Base-by-base conservation (phyloP, 140 eudicot genomes). In the Anethum foeniculum region DNA sequence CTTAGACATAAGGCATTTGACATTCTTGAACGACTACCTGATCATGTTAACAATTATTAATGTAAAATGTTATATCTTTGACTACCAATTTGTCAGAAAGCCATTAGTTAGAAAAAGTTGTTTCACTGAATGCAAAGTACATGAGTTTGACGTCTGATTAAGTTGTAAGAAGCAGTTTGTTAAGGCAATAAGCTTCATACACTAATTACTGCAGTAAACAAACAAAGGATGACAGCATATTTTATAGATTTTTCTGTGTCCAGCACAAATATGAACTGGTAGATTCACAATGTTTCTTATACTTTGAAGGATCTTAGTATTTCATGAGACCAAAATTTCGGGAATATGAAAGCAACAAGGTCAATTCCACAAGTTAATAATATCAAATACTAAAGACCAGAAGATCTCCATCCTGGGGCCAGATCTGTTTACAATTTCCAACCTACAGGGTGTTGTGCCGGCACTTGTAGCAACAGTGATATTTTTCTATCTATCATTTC, bases 51-150 rank as follows among this genome's bases (percentile, higher is more conserved):
- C 34, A 39, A 6, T 58, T 30, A 9, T 38, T 15, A 19, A 19
- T 11, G 9, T 3, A 65, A 27, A 65, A 14, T 7, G 19, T 30
- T 28, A 23, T 9, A 44, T 46, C 28, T 46, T 79, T 60, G 81
- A 79, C 81, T 58, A 43, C 10, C 75, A 62, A 51, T 79, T 62
- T 79, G 62, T 79, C 75, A 36, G 43, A n/a, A 79, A 12, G 75
- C 43, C 67, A 78, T 43, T 62, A 39, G 19, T 18, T 49, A 49
- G 25, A 48, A 27, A 15, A 51, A 60, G 56, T 18, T 47, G 39
- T 25, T 47, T 12, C 19, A 12, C 77, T 75, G 78, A 39, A 8
- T 23, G 49, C 36, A 21, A 43, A 73, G 21, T 41, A 38, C 4
- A 41, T 72, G 77, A 11, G 43, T 41, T 21, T 73, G 25, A 41